Conservation (phyloP, 1,139 yeast genomes). For the Pneumocystis canis region DNA sequence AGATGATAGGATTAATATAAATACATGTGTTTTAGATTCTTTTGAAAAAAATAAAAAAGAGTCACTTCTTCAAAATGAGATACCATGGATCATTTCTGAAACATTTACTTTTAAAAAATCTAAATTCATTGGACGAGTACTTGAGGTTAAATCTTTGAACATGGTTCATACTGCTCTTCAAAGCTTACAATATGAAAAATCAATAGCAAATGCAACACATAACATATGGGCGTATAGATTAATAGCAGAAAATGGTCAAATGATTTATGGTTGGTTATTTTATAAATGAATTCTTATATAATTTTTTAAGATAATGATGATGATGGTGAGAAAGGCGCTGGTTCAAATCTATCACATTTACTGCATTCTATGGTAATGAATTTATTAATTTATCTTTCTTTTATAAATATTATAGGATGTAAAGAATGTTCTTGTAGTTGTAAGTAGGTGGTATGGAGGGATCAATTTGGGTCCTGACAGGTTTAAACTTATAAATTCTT, state of each 20-base stretch:
- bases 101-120: conserved; percentile 74
- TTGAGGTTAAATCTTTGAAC: conserved; percentile 42
- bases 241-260: conserved; percentile 33
- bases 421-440: conserved; percentile 76
- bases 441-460: conserved; percentile 91
- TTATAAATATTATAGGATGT: conserved; percentile 34
- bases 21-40: neutral
- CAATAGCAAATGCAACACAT: conserved; percentile 55
- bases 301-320: conserved; percentile 64
- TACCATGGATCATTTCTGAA: conserved; percentile 54
- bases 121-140: conserved; percentile 66
- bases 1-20: neutral
- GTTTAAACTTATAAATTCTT: conserved; percentile 80
- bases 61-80: neutral
- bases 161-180: conserved; percentile 47
- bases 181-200: conserved; percentile 36
- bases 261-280: conserved; percentile 16
- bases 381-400: neutral
- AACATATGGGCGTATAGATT: conserved; percentile 82
- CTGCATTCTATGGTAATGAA: conserved; percentile 19
- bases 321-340: conserved; percentile 96
- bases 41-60: neutral
- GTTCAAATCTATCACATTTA: conserved; percentile 34
- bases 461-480: conserved; percentile 80
- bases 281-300: neutral